phyloP scores from a whole-genome alignment of 73 alveolate genomes.

The Paramecium sonneborni region DNA sequence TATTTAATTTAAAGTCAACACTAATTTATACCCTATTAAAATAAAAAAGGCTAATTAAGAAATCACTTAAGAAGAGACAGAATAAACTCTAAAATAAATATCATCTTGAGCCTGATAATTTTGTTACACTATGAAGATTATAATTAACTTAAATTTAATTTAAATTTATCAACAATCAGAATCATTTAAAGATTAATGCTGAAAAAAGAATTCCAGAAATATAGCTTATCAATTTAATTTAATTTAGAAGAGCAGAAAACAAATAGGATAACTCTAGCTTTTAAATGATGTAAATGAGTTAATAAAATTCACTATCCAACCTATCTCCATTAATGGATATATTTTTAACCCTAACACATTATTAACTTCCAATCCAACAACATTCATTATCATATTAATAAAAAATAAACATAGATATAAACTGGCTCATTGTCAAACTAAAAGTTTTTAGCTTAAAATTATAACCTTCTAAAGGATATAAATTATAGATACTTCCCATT shows the following conservation, averaged over 20 bases:
- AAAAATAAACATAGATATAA: background rate
- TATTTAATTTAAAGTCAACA: background rate
- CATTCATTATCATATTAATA: background rate
- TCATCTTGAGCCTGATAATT: background rate
- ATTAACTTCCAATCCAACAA: too few relatives aligned
- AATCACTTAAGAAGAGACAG: background rate
- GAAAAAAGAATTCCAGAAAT: background rate
- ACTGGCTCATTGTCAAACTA: background rate
- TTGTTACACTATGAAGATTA: background rate
- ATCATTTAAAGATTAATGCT: background rate
- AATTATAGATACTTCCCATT: background rate
- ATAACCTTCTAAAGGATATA: background rate
- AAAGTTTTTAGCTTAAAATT: conserved; percentile 4
- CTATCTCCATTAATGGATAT: background rate
- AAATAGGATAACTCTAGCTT: background rate
- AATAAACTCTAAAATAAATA: too few relatives aligned
- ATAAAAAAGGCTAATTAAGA: background rate
- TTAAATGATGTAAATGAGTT: too few relatives aligned
- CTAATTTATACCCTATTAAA: background rate
- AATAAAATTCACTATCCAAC: background rate
- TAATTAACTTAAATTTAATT: too few relatives aligned
- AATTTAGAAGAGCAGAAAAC: background rate
- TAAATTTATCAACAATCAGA: background rate
- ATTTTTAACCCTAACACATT: too few relatives aligned
- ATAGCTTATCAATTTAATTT: too few relatives aligned